Base-by-base conservation (phyloP, 2,329 filamentous ascomycete genomes). In the Parastagonospora nodorum region DNA sequence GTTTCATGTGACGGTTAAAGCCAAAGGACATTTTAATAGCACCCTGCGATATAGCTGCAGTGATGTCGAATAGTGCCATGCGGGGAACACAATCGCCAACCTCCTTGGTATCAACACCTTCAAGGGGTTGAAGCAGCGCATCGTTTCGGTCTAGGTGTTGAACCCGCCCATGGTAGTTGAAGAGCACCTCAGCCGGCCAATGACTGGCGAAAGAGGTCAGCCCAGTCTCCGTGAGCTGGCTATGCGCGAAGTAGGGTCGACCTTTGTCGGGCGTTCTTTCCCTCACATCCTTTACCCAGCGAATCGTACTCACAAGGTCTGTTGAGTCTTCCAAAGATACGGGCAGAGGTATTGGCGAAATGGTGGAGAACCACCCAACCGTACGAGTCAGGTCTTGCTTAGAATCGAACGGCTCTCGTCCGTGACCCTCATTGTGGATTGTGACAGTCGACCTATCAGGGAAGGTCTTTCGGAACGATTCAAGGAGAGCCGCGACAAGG, bases 281-380 rank as follows among this genome's bases (percentile, higher is more conserved):
- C 30, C 69, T 61, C 11, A 66, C 49, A 44, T 71, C 68, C 37
- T 68, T 67, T 4, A 72, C 66, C 68, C 68, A 71, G 50, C 61
- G 57, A 27, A 72, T 67, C 1, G 67, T 68, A 39, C 60, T 68
- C 7, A 71, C 45, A 8, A 69, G 63, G 12, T 71, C 65, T 6
- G 66, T 69, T 2, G 57, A 32, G 24, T 70, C 64, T 12, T 65
- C 61, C 2, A 48, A 16, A 3, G 60, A 39, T 2, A 68, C 52
- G 8, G 66, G 65, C 4, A 71, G 48, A 49, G 60, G 51, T 5
- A 72, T 64, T 1, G 69, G 68, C 7, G 59, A 58, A 10, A 72
- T 42, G 7, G 77, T 77, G 0, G 79, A 81, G 51, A 81, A 82
- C 79, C 79, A 82, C 6, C 79, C 79, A 2, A 81, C 72, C 1